Base-by-base conservation (phyloP, 805 yeast species). In the Yarrowia sp. region DNA sequence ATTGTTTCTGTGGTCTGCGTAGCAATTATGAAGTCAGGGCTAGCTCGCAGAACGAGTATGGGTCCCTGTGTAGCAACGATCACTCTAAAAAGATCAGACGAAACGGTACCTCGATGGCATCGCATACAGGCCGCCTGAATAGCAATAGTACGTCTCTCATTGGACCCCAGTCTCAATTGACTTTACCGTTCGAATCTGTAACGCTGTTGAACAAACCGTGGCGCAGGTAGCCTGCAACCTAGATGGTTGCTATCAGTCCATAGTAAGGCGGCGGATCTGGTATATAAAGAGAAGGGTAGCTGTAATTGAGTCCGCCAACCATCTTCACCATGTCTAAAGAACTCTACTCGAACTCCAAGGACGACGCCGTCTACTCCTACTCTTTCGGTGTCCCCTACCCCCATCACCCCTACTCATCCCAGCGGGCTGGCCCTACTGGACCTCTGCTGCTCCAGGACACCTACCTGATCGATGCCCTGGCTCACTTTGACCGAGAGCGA, bases 401-500 rank as follows among this genome's bases (percentile, higher is more conserved):
- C 5, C 61, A 55, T 47, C 65, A 46, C 62, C 68, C 55, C 22
- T 62, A 56, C 32, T 53, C 63, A 3, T 22, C 63, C 13, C 63
- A 87, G 72, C 80, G 94, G 72, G 76, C 88, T 32, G 87, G 93
- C 19, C 73, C 84, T 64, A 82, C 84, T 67, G 96, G 96, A 35
- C 96, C 96, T 6, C 75, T 89, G 67, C 77, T 90, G 64, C 76
- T 90, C 69, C 96, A 90, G 73, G 96, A 90, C 73, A 86, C 87
- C 76, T 85, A 85, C 71, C 77, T 90, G 74, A 80, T 90, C 68
- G 96, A 90, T 70, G 81, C 90, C 2, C 75, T 90, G 63, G 92
- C 96, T 19, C 96, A 89, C 74, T 90, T 90, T 69, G 96, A 88
- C 76, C 81, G 96, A 68, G 97, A 90, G 76, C 80, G 96, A 75